Evolutionary conservation across 2,329 filamentous ascomycete genomes (phyloP), one percentile per base, ranked within the genome.

Genomic region (Trichoderma aggressivum): DNA sequence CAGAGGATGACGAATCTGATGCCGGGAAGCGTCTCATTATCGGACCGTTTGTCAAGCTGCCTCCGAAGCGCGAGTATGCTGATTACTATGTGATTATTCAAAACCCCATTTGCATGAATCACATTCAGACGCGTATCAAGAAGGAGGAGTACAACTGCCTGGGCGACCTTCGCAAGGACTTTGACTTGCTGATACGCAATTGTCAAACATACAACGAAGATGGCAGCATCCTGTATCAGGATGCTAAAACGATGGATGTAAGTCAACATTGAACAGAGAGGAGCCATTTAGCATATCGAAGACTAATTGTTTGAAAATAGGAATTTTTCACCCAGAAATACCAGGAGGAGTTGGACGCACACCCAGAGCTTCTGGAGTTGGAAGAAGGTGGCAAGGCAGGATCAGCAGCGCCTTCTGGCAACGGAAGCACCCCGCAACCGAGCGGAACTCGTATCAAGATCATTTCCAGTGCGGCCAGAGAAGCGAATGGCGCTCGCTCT

Each of bases 121-220:
- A 94, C 80, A 97, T 99, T 78, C 90, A 93, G 79, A 93, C 92
- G 79, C 95, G 94, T 85, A 97, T 99, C 84, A 98, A 97, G 85
- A 95, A 93, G 82, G 93, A 97, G 78, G 93, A 98, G 79, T 99
- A 99, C 81, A 89, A 89, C 75, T 92, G 88, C 77, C 82, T 98
- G 72, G 90, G 88, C 78, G 93, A 94, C 76, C 89, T 99, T 86
- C 88, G 90, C 70, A 89, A 88, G 75, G 97, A 99, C 78, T 90
- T 99, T 73, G 89, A 90, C 64, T 83, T 95, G 74, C 88, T 99
- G 81, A 96, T 94, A 80, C 90, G 88, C 79, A 99, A 99, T 81
- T 97, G 95, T 75, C 89, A 94, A 80, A 96, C 92, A 3, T 99
- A 97, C 85, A 99, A 99, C 78, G 97, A 99, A 82, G 96, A 98